These are phyloP conservation scores for Sclerotinia sclerotiorum DNA, from an alignment of 2,329 filamentous ascomycete species.

Conservation along the genomic window DNA sequence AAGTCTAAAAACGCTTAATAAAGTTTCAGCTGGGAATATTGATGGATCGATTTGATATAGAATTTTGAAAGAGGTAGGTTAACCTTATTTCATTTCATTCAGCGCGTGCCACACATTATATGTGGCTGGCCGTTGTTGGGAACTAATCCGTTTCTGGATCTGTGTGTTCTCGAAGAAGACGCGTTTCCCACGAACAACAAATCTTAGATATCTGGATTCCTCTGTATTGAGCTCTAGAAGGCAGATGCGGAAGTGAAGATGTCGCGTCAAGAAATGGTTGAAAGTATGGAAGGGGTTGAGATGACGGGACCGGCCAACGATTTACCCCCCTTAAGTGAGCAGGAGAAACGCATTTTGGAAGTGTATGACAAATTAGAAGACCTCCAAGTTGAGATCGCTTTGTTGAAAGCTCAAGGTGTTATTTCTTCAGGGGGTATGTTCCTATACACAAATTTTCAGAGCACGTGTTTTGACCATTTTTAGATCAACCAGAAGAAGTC, in stretches of 20 bases:
- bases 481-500: constrained; percentile 39
- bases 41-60: background rate
- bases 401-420: constrained; percentile 52
- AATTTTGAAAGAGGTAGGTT: background rate
- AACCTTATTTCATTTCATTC: background rate
- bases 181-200: constrained; percentile 6
- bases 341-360: constrained; percentile 65
- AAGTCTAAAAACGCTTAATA: background rate
- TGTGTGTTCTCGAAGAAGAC: background rate
- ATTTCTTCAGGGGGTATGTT: constrained; percentile 34
- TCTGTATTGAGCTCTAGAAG: background rate
- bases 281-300: constrained; percentile 37
- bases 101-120: constrained; percentile 16
- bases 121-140: constrained; percentile 14
- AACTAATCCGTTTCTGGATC: constrained; percentile 12
- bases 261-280: constrained; percentile 21
- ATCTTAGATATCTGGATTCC: background rate
- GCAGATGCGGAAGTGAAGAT: background rate
- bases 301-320: constrained; percentile 22
- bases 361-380: constrained; percentile 72
- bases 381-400: constrained; percentile 68
- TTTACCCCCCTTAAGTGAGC: constrained; percentile 58
- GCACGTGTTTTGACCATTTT: constrained; percentile 28
- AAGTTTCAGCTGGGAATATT: background rate
- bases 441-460: background rate